These are phyloP conservation scores for Pseudomassariella vexata DNA, from an alignment of 2,329 filamentous ascomycete species.

Conservation along the genomic window DNA sequence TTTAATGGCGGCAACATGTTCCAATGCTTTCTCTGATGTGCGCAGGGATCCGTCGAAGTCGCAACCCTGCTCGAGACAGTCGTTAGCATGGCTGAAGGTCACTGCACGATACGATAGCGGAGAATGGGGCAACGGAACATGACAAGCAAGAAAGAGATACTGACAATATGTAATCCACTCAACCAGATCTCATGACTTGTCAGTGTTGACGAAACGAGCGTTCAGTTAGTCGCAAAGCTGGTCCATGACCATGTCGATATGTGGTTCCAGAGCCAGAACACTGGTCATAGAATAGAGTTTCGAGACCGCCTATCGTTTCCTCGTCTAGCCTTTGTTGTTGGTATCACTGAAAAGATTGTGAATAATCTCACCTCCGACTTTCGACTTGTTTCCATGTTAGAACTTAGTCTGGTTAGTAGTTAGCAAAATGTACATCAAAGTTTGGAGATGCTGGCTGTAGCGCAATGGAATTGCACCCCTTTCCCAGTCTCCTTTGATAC, in stretches of 20 bases:
- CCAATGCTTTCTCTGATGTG: conserved; percentile 18
- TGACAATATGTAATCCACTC: conserved; percentile 22
- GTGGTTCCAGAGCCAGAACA: conserved; percentile 17
- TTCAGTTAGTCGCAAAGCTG: conserved; percentile 20
- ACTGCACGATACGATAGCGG: conserved; percentile 24
- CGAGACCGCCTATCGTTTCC: conserved; percentile 18
- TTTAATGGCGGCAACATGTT: conserved; percentile 24
- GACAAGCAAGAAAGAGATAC: conserved; percentile 4
- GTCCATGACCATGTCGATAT: conserved; percentile 20
- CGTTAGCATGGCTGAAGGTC: conserved; percentile 32
- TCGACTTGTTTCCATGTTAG: conserved; percentile 19
- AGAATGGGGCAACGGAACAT: neutral
- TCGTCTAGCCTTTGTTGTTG: conserved; percentile 15
- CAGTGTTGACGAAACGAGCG: conserved; percentile 14
- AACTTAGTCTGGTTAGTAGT: conserved; percentile 23
- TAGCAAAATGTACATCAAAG: neutral
- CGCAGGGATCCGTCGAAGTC: conserved; percentile 32
- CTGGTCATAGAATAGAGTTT: conserved; percentile 18
- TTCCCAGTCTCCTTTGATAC: conserved; percentile 24
- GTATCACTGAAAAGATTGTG: conserved; percentile 24
- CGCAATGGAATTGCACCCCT: conserved; percentile 12
- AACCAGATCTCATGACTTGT: conserved; percentile 15
- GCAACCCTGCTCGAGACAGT: conserved; percentile 30
- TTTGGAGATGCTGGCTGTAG: neutral
- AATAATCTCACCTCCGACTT: conserved; percentile 21